Evolutionary conservation across 2,329 filamentous ascomycete genomes (phyloP).

Genomic region (Fusarium sororula): DNA sequence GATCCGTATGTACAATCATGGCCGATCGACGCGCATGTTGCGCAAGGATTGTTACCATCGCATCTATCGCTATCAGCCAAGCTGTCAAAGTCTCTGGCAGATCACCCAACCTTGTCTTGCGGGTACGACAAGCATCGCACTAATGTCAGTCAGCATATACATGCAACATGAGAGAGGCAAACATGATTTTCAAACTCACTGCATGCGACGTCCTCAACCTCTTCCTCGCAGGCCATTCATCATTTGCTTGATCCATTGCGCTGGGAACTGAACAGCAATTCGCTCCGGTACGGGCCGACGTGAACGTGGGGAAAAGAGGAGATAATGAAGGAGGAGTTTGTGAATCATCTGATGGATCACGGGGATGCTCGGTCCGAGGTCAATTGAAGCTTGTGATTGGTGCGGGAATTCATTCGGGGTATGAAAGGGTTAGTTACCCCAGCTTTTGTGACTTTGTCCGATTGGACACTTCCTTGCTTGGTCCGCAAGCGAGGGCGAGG

Average conservation of each 20-base stretch:
- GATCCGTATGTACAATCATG: slow-evolving; percentile 54
- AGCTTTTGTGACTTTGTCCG: neutral
- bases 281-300: slow-evolving; percentile 48
- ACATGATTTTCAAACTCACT: slow-evolving; percentile 38
- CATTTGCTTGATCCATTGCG: slow-evolving; percentile 40
- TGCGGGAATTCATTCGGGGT: slow-evolving; percentile 9
- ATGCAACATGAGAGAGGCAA: neutral
- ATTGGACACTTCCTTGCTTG: slow-evolving; percentile 16
- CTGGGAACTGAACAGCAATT: slow-evolving; percentile 21
- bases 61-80: slow-evolving; percentile 48
- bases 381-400: slow-evolving; percentile 17
- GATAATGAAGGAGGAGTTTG: slow-evolving; percentile 22
- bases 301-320: slow-evolving; percentile 29
- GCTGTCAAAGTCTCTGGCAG: neutral
- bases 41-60: slow-evolving; percentile 58
- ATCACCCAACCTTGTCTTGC: slow-evolving; percentile 56
- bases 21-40: slow-evolving; percentile 48
- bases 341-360: slow-evolving; percentile 14
- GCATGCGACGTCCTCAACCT: slow-evolving; percentile 55
- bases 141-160: slow-evolving; percentile 30
- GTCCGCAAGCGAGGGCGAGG: neutral
- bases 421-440: neutral
- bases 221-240: slow-evolving; percentile 50
- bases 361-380: slow-evolving; percentile 26
- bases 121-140: slow-evolving; percentile 58